Percentiles rank a stretch among this genome's conserved stretches.
phyloP scores from a whole-genome alignment of 2,329 filamentous ascomycete genomes.

The Juglanconis sp. region DNA sequence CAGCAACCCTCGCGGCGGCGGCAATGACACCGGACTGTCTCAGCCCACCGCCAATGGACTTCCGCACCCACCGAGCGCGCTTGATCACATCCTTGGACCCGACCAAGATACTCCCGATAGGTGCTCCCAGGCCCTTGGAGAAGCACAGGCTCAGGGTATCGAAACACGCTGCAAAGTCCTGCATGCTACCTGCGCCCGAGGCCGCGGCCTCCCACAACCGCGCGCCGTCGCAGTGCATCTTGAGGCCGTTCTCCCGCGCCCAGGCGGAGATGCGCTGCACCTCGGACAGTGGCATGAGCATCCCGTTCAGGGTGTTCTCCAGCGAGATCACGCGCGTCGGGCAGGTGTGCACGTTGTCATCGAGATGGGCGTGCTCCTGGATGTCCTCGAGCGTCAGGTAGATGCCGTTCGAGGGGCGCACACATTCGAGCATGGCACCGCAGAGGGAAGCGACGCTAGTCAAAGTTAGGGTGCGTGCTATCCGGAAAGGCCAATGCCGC shows the following conservation, averaged over 20 bases:
- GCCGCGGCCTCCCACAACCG: conserved; percentile 50
- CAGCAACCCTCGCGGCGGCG: conserved; percentile 70
- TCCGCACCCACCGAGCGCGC: conserved; percentile 72
- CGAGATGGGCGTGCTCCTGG: conserved; percentile 59
- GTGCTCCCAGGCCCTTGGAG: conserved; percentile 51
- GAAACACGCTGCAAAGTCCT: conserved; percentile 41
- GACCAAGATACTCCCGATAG: conserved; percentile 47
- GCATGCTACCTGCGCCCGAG: conserved; percentile 38
- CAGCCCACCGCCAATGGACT: conserved; percentile 76
- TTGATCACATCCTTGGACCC: conserved; percentile 53
- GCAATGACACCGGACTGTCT: conserved; percentile 74
- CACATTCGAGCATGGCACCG: conserved; percentile 65
- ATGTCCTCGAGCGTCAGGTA: conserved; percentile 78
- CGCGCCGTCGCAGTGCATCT: conserved; percentile 50
- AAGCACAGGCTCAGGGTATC: conserved; percentile 59
- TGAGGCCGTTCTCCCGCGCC: conserved; percentile 50
- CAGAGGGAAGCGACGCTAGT: conserved; percentile 65
- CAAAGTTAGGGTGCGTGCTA: not conserved
- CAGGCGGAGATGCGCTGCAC: conserved; percentile 67
- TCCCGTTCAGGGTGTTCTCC: conserved; percentile 82
- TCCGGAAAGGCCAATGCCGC: not conserved
- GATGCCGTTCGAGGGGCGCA: conserved; percentile 66
- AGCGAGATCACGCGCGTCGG: conserved; percentile 79
- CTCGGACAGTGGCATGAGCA: conserved; percentile 73
- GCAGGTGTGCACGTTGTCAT: conserved; percentile 71